Conservation (phyloP, 345 rosid species). For the Salix koriyanagi region DNA sequence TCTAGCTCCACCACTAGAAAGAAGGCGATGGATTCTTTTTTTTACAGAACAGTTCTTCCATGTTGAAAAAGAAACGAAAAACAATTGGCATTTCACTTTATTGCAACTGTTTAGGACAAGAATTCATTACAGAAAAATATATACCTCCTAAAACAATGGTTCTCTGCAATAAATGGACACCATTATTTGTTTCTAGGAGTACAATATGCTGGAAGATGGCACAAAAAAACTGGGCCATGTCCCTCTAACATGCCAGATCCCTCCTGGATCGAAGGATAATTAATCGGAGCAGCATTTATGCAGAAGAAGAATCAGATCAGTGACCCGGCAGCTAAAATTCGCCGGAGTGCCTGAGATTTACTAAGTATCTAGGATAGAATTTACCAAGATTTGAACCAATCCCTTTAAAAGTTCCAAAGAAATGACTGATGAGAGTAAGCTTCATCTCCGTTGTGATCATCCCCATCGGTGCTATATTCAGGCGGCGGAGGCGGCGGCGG, state of each 20-base stretch:
- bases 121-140: no score
- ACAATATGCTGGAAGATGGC: background rate
- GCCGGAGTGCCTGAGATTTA: background rate
- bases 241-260: background rate
- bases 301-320: background rate
- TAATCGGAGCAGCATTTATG: background rate
- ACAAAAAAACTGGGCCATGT: background rate
- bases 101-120: no score
- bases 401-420: conserved; percentile 51
- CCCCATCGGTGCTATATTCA: background rate
- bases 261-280: background rate
- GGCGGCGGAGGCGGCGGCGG: conserved; percentile 5
- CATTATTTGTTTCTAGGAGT: background rate
- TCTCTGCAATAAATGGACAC: background rate
- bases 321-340: background rate
- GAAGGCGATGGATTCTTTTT: no score
- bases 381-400: background rate
- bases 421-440: conserved; percentile 29
- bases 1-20: no score
- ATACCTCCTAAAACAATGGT: no score
- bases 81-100: no score
- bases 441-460: conserved; percentile 9
- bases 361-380: background rate
- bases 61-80: no score
- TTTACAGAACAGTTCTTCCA: no score